Percentiles rank a stretch among this genome's conserved stretches.
Conservation (phyloP, 805 yeast genomes). For the Metschnikowia similis region DNA sequence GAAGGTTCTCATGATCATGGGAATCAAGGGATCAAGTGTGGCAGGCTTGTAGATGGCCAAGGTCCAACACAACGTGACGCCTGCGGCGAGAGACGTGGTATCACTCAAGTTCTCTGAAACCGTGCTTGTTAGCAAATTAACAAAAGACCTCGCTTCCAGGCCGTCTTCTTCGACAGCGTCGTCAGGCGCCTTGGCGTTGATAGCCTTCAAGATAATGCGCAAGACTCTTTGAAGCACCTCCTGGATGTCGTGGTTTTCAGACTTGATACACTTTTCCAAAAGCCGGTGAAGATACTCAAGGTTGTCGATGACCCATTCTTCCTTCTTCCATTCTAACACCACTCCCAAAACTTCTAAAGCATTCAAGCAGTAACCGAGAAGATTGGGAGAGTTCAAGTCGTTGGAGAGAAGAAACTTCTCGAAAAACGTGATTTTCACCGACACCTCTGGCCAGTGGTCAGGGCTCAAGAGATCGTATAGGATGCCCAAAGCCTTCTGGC, state of each 20-base stretch:
- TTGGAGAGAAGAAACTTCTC: conserved; percentile 80
- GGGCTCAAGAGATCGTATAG: conserved; percentile 69
- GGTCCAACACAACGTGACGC: conserved; percentile 79
- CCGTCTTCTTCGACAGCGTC: conserved; percentile 48
- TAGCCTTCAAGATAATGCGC: conserved; percentile 62
- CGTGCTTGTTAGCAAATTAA: conserved; percentile 57
- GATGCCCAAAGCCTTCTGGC: conserved; percentile 76
- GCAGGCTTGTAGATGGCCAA: conserved; percentile 71
- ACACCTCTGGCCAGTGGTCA: conserved; percentile 80
- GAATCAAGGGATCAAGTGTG: conserved; percentile 69
- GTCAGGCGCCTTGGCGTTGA: conserved; percentile 40
- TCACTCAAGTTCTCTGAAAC: conserved; percentile 76
- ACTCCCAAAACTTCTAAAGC: conserved; percentile 87
- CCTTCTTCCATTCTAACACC: conserved; percentile 70
- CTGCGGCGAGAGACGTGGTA: conserved; percentile 79
- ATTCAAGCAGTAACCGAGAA: conserved; percentile 77
- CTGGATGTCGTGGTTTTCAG: conserved; percentile 83
- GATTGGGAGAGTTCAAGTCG: conserved; percentile 64
- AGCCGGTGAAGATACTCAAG: conserved; percentile 64
- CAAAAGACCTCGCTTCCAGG: conserved; percentile 60
- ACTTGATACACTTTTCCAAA: conserved; percentile 73
- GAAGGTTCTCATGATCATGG: conserved; percentile 77
- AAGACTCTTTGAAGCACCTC: conserved; percentile 76
- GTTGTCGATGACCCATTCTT: conserved; percentile 76
- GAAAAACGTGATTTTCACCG: conserved; percentile 81